phyloP scores from a whole-genome alignment of 2,329 filamentous ascomycete species.

The Cladosporium colombiae region DNA sequence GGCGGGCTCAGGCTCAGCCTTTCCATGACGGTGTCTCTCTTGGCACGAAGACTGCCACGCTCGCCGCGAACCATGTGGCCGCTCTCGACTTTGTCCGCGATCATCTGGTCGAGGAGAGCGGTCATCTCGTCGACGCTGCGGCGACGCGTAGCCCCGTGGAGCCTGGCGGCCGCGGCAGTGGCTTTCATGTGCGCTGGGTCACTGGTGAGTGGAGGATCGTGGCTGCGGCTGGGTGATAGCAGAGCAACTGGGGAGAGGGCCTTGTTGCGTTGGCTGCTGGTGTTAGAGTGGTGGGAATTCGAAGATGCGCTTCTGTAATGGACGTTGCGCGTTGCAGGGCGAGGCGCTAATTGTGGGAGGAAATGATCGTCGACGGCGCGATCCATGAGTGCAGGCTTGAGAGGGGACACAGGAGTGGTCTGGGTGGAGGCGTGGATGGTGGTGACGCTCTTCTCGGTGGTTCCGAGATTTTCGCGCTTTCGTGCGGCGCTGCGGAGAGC shows the following conservation, averaged over 20 bases:
- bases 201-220: not conserved
- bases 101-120: slow-evolving; percentile 93
- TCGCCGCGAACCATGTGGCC: slow-evolving; percentile 68
- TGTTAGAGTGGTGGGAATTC: slow-evolving; percentile 27
- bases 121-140: slow-evolving; percentile 90
- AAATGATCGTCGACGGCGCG: not conserved
- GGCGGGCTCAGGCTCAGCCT: slow-evolving; percentile 14
- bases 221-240: slow-evolving; percentile 23
- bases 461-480: slow-evolving; percentile 68
- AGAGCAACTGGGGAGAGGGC: slow-evolving; percentile 36
- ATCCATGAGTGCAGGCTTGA: not conserved
- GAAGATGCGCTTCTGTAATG: slow-evolving; percentile 31
- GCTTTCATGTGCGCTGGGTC: slow-evolving; percentile 16
- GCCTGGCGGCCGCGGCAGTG: slow-evolving; percentile 13
- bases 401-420: slow-evolving; percentile 22
- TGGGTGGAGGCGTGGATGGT: slow-evolving; percentile 20
- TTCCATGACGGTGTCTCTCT: slow-evolving; percentile 35
- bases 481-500: slow-evolving; percentile 83
- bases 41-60: slow-evolving; percentile 64
- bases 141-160: slow-evolving; percentile 24
- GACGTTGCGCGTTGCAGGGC: slow-evolving; percentile 17
- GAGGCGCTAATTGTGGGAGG: not conserved
- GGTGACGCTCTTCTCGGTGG: slow-evolving; percentile 20
- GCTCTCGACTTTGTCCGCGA: slow-evolving; percentile 79
- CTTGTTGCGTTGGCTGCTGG: slow-evolving; percentile 32